Conservation (phyloP, 441 rosid genomes). For the Brassica balearica region DNA sequence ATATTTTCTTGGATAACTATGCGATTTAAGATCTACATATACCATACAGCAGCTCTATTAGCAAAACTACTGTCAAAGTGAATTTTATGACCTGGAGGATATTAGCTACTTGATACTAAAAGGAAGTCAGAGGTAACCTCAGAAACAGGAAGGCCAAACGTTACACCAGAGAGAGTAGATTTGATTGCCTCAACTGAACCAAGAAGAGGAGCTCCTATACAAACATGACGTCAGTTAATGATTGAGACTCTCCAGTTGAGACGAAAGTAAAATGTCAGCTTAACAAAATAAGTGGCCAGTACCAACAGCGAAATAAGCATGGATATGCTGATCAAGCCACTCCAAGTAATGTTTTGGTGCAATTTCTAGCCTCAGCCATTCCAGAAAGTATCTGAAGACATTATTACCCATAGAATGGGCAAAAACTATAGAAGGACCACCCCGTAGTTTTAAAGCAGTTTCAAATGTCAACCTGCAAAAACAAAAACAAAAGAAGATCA, state of each 20-base stretch:
- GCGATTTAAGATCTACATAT: constrained; percentile 11
- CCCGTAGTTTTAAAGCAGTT: constrained; percentile 89
- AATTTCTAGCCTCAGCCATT: constrained; percentile 98
- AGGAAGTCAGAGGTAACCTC: constrained; percentile 58
- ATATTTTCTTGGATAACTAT: background rate
- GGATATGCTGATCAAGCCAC: constrained; percentile 96
- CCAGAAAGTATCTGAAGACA: constrained; percentile 95
- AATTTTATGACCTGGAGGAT: too few relatives aligned
- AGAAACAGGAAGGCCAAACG: constrained; percentile 94
- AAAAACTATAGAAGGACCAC: constrained; percentile 95
- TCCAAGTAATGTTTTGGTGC: constrained; percentile 87
- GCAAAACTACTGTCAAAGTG: background rate
- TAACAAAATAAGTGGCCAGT: constrained; percentile 41
- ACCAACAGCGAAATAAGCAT: constrained; percentile 97
- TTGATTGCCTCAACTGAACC: constrained; percentile 85
- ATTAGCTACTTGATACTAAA: too few relatives aligned
- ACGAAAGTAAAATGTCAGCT: constrained; percentile 3
- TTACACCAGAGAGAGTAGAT: constrained; percentile 80
- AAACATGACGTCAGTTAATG: constrained; percentile 30
- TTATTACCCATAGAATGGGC: constrained; percentile 97
- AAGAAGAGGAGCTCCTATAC: constrained; percentile 94
- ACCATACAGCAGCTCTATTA: constrained; percentile 27
- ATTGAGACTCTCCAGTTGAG: constrained; percentile 23
- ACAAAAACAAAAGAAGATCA: constrained; percentile 22
- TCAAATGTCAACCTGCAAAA: constrained; percentile 87